Base-by-base conservation (phyloP, 805 yeast species). In the Metschnikowia bowlesiae region DNA sequence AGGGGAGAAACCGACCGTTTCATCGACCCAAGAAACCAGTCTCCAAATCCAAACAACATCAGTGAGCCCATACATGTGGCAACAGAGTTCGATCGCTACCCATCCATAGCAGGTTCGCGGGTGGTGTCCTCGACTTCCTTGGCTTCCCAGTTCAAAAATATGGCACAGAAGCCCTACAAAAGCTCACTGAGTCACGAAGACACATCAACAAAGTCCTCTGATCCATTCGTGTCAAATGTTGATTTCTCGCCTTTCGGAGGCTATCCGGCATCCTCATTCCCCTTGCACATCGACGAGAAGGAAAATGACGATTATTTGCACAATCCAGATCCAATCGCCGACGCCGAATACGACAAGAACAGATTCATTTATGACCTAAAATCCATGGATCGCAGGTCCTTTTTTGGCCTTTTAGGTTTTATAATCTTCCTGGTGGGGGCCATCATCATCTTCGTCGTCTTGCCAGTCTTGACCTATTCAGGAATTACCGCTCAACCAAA, bases 241-340 rank as follows among this genome's bases (percentile, higher is more conserved):
- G 94, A 86, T 61, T 83, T 84, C 57, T 82, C 87, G 44, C 99
- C 98, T 2, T 92, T 92, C 70, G 99, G 98, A 46, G 98, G 98
- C 13, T 92, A 88, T 67, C 98, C 99, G 0, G 95, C 96, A 8
- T 77, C 90, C 14, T 83, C 89, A 4, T 92, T 92, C 71, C 99
- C 99, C 1, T 73, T 92, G 50, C 85, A 81, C 59, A 83, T 94
- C 55, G 97, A 92, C 52, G 98, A 92, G 59, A 89, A 89, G 68
- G 99, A 92, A 68, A 85, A 87, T 8, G 99, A 92, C 70, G 99
- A 92, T 68, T 91, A 89, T 63, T 66, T 94, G 57, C 98, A 92
- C 69, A 94, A 92, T 68, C 98, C 98, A 1, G 97, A 92, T 67
- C 97, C 97, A 8, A 85, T 90, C 35, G 87, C 83, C 41, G 99